Evolutionary conservation across 2,329 filamentous ascomycete genomes (phyloP).

Genomic region (Colletotrichum falcatum): DNA sequence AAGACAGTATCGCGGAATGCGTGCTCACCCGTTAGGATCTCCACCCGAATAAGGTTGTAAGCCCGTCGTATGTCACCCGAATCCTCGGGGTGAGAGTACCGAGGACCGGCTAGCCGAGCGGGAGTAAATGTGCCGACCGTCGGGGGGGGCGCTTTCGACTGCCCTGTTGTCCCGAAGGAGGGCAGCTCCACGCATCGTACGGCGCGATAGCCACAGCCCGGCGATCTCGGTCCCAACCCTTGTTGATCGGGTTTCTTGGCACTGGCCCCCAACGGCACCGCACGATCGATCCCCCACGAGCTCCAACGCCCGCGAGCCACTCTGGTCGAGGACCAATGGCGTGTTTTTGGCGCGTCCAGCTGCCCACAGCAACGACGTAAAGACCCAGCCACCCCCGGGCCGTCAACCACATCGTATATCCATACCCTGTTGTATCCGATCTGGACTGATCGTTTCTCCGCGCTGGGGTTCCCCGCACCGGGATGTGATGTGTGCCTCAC

Average conservation of each 20-base stretch:
- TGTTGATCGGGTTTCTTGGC: slow-evolving; percentile 13
- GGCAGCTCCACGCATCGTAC: slow-evolving; percentile 25
- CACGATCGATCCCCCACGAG: background rate
- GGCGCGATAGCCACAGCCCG: slow-evolving; percentile 14
- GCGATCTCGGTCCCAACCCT: slow-evolving; percentile 25
- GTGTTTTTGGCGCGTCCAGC: slow-evolving; percentile 19
- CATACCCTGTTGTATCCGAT: background rate
- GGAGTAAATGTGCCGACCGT: background rate
- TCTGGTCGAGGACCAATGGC: background rate
- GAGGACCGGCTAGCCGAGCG: background rate
- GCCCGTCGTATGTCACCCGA: background rate
- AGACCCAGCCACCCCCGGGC: background rate
- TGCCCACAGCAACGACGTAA: slow-evolving; percentile 17
- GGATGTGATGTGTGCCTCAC: slow-evolving; percentile 30
- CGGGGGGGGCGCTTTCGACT: slow-evolving; percentile 29
- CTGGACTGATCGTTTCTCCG: slow-evolving; percentile 22
- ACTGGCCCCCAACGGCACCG: slow-evolving; percentile 15
- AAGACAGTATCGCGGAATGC: no score
- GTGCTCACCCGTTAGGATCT: no score
- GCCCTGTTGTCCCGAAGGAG: slow-evolving; percentile 2
- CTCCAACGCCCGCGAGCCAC: slow-evolving; percentile 20
- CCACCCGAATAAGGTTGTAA: no score
- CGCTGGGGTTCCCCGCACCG: slow-evolving; percentile 38
- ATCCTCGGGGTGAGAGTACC: slow-evolving; percentile 19
- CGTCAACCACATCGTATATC: no score